Conservation (phyloP, 805 yeast genomes). For the Teunomyces kruisii region DNA sequence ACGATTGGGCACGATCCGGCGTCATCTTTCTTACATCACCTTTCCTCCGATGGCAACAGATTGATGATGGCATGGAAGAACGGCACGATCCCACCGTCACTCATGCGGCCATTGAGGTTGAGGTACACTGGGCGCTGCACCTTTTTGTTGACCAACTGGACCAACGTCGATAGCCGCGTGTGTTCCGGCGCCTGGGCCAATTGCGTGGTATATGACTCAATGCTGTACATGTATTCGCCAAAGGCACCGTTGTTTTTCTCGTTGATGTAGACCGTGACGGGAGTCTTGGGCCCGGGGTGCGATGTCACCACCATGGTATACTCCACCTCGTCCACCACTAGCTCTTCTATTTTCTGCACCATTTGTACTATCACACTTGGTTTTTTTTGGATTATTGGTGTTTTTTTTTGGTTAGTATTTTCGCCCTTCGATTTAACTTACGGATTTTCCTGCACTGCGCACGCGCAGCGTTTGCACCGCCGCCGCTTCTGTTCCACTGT, state of each 20-base stretch:
- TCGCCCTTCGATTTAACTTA: background rate
- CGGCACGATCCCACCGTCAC: slow-evolving; percentile 7
- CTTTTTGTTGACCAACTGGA: slow-evolving; percentile 24
- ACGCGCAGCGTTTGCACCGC: too few species aligned
- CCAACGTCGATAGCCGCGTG: slow-evolving; percentile 18
- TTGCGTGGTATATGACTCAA: slow-evolving; percentile 21
- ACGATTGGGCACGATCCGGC: too few species aligned
- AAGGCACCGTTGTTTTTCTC: slow-evolving; percentile 18
- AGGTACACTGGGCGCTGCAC: slow-evolving; percentile 29
- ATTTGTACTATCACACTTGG: slow-evolving; percentile 8
- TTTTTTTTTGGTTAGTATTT: too few species aligned
- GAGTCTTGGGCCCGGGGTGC: slow-evolving; percentile 14
- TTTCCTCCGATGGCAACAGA: background rate
- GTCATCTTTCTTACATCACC: too few species aligned
- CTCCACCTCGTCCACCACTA: slow-evolving; percentile 10
- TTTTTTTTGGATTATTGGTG: too few species aligned
- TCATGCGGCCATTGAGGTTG: slow-evolving; percentile 24
- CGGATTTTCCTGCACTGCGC: background rate
- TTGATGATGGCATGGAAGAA: slow-evolving; percentile 4
- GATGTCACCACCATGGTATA: slow-evolving; percentile 15
- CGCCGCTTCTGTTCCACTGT: too few species aligned
- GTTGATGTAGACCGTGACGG: slow-evolving; percentile 31
- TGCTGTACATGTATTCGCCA: slow-evolving; percentile 33
- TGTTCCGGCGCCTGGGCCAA: slow-evolving; percentile 17
- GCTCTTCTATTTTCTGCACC: slow-evolving; percentile 8